phyloP scores from a whole-genome alignment of 108 stramenopile species.

The Nitzschia sp. region DNA sequence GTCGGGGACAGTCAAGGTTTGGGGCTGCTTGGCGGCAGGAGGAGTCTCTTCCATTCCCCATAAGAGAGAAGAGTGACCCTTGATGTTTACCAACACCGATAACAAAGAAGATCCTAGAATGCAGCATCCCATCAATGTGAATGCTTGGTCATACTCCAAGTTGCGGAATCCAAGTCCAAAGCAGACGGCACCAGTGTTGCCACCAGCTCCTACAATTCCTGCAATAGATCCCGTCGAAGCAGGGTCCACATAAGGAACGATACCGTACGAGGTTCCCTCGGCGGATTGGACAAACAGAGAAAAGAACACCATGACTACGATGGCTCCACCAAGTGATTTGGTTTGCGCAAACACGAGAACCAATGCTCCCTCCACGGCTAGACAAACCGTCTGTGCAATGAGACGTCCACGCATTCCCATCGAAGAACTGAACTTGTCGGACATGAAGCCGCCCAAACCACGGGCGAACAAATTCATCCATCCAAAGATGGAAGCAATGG shows the following conservation, averaged over 20 bases:
- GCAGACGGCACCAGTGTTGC: constrained; percentile 55
- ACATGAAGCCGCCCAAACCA: constrained; percentile 54
- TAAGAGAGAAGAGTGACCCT: constrained; percentile 48
- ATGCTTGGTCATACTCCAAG: constrained; percentile 41
- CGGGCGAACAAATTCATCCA: constrained; percentile 79
- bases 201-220: constrained; percentile 82
- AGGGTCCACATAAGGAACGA: constrained; percentile 84
- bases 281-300: constrained; percentile 76
- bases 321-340: constrained; percentile 44
- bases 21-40: constrained; percentile 1
- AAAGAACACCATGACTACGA: constrained; percentile 70
- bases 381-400: constrained; percentile 46
- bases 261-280: constrained; percentile 73
- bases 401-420: constrained; percentile 70
- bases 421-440: constrained; percentile 42
- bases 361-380: constrained; percentile 58
- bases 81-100: constrained; percentile 44
- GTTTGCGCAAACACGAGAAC: constrained; percentile 67
- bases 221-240: constrained; percentile 71
- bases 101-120: constrained; percentile 51
- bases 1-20: constrained; percentile 7
- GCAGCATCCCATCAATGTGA: constrained; percentile 46
- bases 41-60: constrained; percentile 15
- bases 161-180: constrained; percentile 60
- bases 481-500: constrained; percentile 77